Evolutionary conservation across 2,329 filamentous ascomycete genomes (phyloP).

Genomic region (Monosporascus ibericus): DNA sequence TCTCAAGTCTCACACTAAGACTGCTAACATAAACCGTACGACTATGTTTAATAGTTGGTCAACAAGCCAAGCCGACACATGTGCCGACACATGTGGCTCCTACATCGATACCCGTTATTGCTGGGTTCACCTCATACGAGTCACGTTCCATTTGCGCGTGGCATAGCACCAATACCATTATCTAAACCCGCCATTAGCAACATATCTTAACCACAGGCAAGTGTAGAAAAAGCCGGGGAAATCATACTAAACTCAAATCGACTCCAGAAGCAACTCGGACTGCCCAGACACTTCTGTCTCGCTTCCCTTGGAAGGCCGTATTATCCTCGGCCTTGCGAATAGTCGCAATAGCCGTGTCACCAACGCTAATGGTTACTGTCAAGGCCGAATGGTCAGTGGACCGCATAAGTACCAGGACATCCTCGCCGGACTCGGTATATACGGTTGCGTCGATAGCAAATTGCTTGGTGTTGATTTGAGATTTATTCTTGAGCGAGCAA

Average conservation of each 20-base stretch:
- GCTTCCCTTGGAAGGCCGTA: background rate
- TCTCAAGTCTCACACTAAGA: too few species aligned
- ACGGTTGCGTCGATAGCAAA: conserved; percentile 8
- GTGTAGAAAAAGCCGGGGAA: background rate
- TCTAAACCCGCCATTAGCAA: background rate
- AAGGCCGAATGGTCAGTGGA: background rate
- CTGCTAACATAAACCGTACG: too few species aligned
- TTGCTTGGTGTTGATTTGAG: conserved; percentile 3
- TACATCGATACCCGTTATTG: too few species aligned
- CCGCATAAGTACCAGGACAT: conserved; percentile 6
- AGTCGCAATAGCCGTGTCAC: background rate
- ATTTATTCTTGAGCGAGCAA: conserved; percentile 7
- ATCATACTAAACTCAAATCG: conserved; percentile 4
- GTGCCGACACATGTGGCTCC: too few species aligned
- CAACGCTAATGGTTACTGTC: background rate
- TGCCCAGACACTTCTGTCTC: conserved; percentile 4
- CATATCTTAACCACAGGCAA: background rate
- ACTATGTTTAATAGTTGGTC: too few species aligned
- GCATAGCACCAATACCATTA: conserved; percentile 7
- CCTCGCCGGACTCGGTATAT: conserved; percentile 8
- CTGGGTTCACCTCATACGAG: background rate
- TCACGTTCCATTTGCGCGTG: conserved; percentile 5
- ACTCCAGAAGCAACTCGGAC: conserved; percentile 5
- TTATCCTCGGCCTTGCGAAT: conserved; percentile 7
- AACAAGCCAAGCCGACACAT: too few species aligned